Base-by-base conservation (phyloP, 257 asterid species). In the Misopates orontium region DNA sequence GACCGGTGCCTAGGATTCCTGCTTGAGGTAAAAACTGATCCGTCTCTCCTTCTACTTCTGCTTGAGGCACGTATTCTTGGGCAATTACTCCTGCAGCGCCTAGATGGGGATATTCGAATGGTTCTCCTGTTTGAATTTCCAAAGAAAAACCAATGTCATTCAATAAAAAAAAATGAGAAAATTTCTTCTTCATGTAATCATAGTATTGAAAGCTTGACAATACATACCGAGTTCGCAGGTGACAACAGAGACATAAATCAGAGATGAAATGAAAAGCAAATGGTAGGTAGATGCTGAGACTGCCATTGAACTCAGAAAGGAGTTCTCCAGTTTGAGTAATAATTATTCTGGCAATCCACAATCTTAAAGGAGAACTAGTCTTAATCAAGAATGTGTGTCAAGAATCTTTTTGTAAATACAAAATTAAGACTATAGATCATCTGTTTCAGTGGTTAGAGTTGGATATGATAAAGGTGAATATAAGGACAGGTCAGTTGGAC, bases 1-100 rank as follows among this genome's bases (percentile, higher is more conserved):
- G 75, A 50, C 56, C 15, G 31, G 80, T 52, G 73, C 75, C 78
- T 67, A 51, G 50, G 59, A 68, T 71, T 50, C 85, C 88, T 0
- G 69, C 63, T 53, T 77, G 75, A 50, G 85, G 85, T 18, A 55
- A 50, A 15, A 32, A 58, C 28, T 74, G 76, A 25, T 66, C 74
- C 0, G 67, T 41, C 60, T 53, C 80, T 57, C 83, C 84, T 60
- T 80, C 87, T 10, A 57, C 76, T 40, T 78, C 80, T 59, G 84
- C 77, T 66, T 75, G 69, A 7, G 96, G 97, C 71, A 85, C 32
- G 68, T 79, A 87, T 67, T 78, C 81, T 8, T 83, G 62, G 17
- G 85, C 81, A 25, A 85, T 68, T 31, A 75, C 90, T 3, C 85
- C 84, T 7, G 91, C 88, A 52, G 91, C 95, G 9, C 85, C 94